These are phyloP conservation scores for Plasmodium vivax DNA, from an alignment of 169 alveolate genomes.

Conservation along the genomic window DNA sequence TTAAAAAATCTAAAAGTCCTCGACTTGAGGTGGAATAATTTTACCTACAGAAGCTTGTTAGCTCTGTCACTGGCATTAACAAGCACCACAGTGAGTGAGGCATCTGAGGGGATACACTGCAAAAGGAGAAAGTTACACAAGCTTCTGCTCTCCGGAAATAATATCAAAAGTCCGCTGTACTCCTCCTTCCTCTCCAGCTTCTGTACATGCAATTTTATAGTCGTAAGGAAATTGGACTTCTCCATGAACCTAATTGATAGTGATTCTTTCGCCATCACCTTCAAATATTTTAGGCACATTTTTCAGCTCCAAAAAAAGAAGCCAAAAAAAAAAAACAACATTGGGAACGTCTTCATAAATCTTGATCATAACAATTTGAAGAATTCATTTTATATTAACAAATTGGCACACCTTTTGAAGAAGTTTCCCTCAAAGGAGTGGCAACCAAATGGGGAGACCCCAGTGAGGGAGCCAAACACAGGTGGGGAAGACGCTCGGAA, in stretches of 20 bases:
- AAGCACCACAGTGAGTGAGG: background rate
- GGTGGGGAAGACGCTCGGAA: background rate
- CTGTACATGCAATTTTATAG: slow-evolving; percentile 59
- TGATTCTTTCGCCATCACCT: slow-evolving; percentile 42
- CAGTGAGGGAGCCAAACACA: background rate
- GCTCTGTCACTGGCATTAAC: slow-evolving; percentile 45
- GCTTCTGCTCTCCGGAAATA: slow-evolving; percentile 55
- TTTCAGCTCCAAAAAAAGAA: slow-evolving; percentile 11
- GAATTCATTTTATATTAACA: slow-evolving; percentile 38
- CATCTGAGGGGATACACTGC: background rate
- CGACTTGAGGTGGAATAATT: slow-evolving; percentile 65
- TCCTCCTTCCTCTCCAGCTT: slow-evolving; percentile 65
- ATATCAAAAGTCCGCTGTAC: slow-evolving; percentile 49
- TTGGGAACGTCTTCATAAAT: slow-evolving; percentile 22
- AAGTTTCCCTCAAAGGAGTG: slow-evolving; percentile 15
- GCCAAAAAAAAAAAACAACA: background rate
- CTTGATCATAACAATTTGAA: slow-evolving; percentile 63
- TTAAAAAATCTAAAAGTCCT: slow-evolving; percentile 31
- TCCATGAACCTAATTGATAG: slow-evolving; percentile 63
- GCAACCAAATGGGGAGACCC: background rate
- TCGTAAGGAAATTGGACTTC: slow-evolving; percentile 26
- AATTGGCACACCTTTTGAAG: slow-evolving; percentile 8
- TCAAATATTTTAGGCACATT: slow-evolving; percentile 55
- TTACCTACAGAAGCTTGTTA: slow-evolving; percentile 60
- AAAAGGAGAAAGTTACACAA: slow-evolving; percentile 7